These are phyloP conservation scores for Microcos paniculata DNA, from an alignment of 345 rosid species.

Conservation along the genomic window DNA sequence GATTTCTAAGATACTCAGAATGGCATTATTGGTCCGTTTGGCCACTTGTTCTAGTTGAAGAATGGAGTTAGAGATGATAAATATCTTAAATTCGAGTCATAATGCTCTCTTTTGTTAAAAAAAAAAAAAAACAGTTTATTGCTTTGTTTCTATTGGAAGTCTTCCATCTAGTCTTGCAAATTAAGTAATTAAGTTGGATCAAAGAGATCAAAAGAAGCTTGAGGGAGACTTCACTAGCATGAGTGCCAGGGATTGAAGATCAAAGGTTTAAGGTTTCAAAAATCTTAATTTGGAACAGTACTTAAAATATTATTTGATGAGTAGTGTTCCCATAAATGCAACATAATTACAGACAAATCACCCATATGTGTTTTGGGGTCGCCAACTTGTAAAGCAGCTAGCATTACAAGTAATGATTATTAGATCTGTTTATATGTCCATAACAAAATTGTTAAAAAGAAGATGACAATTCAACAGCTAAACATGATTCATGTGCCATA, in stretches of 20 bases:
- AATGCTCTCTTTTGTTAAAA: no score
- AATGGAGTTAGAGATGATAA: no score
- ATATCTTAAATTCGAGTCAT: no score
- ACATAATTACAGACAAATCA: not conserved
- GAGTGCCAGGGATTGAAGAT: not conserved
- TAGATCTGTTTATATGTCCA: not conserved
- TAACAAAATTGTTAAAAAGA: not conserved
- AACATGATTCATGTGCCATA: not conserved
- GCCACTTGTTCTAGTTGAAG: no score
- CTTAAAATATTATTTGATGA: not conserved
- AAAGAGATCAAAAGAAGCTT: not conserved
- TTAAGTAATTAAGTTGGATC: not conserved
- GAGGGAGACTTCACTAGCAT: conserved; percentile 12
- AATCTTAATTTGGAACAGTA: not conserved
- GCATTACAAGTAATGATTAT: not conserved
- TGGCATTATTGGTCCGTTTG: no score
- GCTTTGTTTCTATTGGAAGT: not conserved
- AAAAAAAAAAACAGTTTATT: no score
- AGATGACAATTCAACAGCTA: not conserved
- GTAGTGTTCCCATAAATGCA: not conserved
- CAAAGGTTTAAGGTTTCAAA: not conserved
- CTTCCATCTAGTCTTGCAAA: no score
- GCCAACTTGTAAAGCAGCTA: not conserved
- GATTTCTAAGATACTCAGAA: no score
- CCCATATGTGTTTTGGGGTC: not conserved